Base-by-base conservation (phyloP, 805 yeast species). In the Kluyveromyces starmeri region DNA sequence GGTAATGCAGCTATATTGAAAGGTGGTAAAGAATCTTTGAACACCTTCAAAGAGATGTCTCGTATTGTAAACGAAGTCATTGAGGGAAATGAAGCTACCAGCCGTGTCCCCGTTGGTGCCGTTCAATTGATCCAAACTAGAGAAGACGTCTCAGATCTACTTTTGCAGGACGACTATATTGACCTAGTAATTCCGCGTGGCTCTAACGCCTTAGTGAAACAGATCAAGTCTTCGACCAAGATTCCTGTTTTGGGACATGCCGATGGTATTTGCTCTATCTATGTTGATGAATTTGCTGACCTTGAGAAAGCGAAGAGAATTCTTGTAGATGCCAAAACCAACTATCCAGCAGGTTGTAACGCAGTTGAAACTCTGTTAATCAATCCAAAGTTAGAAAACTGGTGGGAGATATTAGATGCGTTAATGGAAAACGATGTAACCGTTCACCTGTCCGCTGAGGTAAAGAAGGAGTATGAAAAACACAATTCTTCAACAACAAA, bases 191-290 rank as follows among this genome's bases (percentile, higher is more conserved):
- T 92, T 49, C 99, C 99, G 41, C 73, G 99, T 51, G 99, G 99
- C n/a, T 83, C 95, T 19, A 92, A 92, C 51, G 89, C 78, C 43
- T 70, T 92, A 39, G 99, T 92, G 26, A 73, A 83, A 47, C 75
- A 70, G 55, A 88, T 92, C 58, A 92, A 94, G 61, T 70, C 73
- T 17, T 74, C 75, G 54, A 89, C 98, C 16, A 85, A 85, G 56
- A 94, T 92, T 48, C 97, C 99, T 4, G 98, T 92, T 6, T 63
- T 92, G 53, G 99, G 99, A 37, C 99, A 92, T 58, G 98, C 99
- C 7, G 97, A 92, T 60, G 99, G 99, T 30, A 80, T 89, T 41
- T 92, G 98, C 61, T 78, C 96, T 2, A 73, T 89, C 6, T 92
- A 75, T 50, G 67, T 89, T 17, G 94, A 88, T 55, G 72, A 70